These are phyloP conservation scores for Citrus glauca DNA, from an alignment of 345 rosid genomes.

Conservation along the genomic window DNA sequence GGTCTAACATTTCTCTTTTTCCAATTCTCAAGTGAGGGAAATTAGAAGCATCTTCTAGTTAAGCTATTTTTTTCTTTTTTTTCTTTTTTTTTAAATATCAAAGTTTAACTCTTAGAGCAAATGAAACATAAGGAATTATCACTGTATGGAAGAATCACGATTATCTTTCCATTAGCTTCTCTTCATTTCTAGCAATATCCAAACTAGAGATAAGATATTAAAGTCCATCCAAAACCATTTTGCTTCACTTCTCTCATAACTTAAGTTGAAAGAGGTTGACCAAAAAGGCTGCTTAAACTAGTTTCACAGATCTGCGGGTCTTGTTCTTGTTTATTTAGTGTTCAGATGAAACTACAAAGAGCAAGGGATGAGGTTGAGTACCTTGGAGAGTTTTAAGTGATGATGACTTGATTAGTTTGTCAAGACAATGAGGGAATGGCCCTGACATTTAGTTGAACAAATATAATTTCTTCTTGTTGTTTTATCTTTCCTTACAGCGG, in stretches of 20 bases:
- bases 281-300: neutral
- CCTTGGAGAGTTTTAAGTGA: neutral
- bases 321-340: slow-evolving; percentile 1
- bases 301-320: neutral
- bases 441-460: neutral
- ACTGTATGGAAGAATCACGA: neutral
- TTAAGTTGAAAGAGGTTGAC: neutral
- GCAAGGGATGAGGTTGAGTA: neutral
- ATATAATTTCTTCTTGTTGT: neutral
- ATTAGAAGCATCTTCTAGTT: neutral
- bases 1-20: neutral
- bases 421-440: neutral
- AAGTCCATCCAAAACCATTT: neutral
- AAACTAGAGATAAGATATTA: neutral
- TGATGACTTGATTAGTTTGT: neutral
- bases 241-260: neutral
- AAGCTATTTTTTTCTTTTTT: too few species aligned
- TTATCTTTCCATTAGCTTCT: neutral
- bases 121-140: neutral
- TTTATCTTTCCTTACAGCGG: neutral
- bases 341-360: neutral
- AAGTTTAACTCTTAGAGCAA: neutral
- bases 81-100: neutral
- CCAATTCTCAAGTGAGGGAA: neutral
- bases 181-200: neutral